A percentile compares a stretch with the other conserved stretches of the same genome.
phyloP scores from a whole-genome alignment of 1,284 basidiomycete genomes.

The Apiotrichum gamsii region DNA sequence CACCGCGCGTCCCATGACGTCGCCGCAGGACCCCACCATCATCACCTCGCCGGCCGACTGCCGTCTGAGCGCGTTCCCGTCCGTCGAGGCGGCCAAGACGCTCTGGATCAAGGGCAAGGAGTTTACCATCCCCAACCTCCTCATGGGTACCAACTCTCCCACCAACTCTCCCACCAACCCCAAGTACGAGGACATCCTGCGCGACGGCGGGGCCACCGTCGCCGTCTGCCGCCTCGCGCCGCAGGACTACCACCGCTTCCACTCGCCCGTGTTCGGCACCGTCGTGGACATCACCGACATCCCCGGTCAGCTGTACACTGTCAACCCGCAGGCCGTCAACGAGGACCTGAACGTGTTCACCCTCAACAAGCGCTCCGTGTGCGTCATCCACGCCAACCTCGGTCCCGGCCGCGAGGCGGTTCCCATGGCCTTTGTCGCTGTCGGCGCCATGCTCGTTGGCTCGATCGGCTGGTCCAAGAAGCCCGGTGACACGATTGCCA shows the following conservation, averaged over 20 bases:
- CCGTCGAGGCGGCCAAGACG: conserved; percentile 57
- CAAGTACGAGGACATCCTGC: conserved; percentile 50
- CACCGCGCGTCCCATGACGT: conserved; percentile 60
- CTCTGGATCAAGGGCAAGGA: conserved; percentile 73
- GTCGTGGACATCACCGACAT: conserved; percentile 52
- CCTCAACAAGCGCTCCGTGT: conserved; percentile 16
- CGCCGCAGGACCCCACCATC: conserved; percentile 53
- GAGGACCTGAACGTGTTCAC: conserved; percentile 43
- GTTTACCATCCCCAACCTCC: conserved; percentile 61
- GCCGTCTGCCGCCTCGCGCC: conserved; percentile 58
- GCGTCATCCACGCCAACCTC: conserved; percentile 42
- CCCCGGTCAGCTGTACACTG: conserved; percentile 45
- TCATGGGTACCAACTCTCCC: conserved; percentile 51
- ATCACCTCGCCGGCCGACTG: conserved; percentile 69
- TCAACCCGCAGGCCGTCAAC: conserved; percentile 69
- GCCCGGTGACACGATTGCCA: conserved; percentile 43
- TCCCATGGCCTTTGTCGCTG: conserved; percentile 41
- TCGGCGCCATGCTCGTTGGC: conserved; percentile 54
- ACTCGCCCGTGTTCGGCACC: conserved; percentile 64
- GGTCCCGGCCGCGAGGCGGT: conserved; percentile 33
- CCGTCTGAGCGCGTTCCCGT: conserved; percentile 62
- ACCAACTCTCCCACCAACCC: conserved; percentile 15
- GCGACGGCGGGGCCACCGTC: conserved; percentile 6
- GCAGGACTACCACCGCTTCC: conserved; percentile 80
- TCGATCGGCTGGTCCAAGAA: conserved; percentile 49